A percentile compares a stretch with the other conserved stretches of the same genome.
Evolutionary conservation across 2,329 filamentous ascomycete species (phyloP).

Genomic region (Talaromyces rugulosus): DNA sequence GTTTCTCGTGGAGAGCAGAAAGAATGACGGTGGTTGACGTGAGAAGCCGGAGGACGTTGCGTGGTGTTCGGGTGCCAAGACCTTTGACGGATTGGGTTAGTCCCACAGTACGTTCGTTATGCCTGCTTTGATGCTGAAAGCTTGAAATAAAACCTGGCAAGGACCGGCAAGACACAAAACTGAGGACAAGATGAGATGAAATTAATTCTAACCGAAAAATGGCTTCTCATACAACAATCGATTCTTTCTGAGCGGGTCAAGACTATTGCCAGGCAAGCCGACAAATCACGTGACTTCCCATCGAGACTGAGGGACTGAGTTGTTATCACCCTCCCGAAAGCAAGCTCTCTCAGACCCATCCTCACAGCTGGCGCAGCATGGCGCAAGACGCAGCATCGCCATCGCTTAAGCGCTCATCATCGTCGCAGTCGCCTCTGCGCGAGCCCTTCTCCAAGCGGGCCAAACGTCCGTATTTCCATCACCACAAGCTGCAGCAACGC

Average conservation of each 20-base stretch:
- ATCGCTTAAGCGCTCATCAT: slow-evolving; percentile 31
- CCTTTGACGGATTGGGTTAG: not conserved
- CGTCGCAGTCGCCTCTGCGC: slow-evolving; percentile 18
- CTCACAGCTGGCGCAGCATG: slow-evolving; percentile 21
- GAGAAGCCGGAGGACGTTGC: slow-evolving; percentile 12
- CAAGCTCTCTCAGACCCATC: not conserved
- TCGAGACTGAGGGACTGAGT: too few relatives aligned
- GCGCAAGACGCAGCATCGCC: slow-evolving; percentile 17
- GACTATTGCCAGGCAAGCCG: not conserved
- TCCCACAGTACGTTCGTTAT: not conserved
- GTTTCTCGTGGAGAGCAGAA: not conserved
- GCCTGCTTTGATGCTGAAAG: not conserved
- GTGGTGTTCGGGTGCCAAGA: slow-evolving; percentile 13
- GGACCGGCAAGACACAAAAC: not conserved
- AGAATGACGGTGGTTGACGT: slow-evolving; percentile 6
- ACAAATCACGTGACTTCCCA: slow-evolving; percentile 21
- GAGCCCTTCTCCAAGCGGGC: slow-evolving; percentile 26
- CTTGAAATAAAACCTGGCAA: not conserved
- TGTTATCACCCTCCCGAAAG: not conserved
- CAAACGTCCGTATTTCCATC: slow-evolving; percentile 38
- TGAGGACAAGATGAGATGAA: not conserved
- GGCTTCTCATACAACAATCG: not conserved
- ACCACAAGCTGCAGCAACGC: slow-evolving; percentile 37
- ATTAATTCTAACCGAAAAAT: not conserved
- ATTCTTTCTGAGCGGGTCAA: not conserved